These are phyloP conservation scores for Carex kokanica DNA, from an alignment of 176 grass and related monocot species.

Conservation along the genomic window DNA sequence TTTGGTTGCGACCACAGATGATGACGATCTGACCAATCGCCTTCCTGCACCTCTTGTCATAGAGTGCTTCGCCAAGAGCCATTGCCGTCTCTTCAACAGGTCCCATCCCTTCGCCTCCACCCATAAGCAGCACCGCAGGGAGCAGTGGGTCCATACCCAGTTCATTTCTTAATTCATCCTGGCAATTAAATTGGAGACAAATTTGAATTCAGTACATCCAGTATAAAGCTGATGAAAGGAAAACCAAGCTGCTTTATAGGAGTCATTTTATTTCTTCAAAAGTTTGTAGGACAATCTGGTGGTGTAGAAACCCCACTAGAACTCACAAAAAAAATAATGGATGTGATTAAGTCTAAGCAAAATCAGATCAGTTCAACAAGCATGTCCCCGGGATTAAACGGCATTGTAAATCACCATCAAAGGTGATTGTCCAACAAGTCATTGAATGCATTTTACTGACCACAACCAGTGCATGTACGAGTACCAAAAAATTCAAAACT, in stretches of 20 bases:
- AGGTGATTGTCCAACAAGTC: neutral
- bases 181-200: neutral
- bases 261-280: neutral
- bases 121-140: constrained; percentile 73
- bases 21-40: constrained; percentile 55
- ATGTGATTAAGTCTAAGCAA: neutral
- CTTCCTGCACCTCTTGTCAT: constrained; percentile 33
- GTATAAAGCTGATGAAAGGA: neutral
- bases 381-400: neutral
- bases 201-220: neutral
- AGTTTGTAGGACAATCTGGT: neutral
- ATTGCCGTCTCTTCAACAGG: constrained; percentile 63
- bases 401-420: neutral
- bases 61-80: constrained; percentile 58
- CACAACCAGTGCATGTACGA: neutral
- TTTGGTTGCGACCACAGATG: constrained; percentile 68
- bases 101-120: constrained; percentile 83
- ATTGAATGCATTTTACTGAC: neutral
- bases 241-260: neutral
- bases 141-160: constrained; percentile 54
- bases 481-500: neutral
- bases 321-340: neutral
- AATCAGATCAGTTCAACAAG: neutral
- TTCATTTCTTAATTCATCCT: constrained; percentile 63
- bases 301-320: neutral